Evolutionary conservation across 805 yeast genomes (phyloP), one percentile per base, ranked within the genome.

Genomic region (Kodamaea kakaduensis): DNA sequence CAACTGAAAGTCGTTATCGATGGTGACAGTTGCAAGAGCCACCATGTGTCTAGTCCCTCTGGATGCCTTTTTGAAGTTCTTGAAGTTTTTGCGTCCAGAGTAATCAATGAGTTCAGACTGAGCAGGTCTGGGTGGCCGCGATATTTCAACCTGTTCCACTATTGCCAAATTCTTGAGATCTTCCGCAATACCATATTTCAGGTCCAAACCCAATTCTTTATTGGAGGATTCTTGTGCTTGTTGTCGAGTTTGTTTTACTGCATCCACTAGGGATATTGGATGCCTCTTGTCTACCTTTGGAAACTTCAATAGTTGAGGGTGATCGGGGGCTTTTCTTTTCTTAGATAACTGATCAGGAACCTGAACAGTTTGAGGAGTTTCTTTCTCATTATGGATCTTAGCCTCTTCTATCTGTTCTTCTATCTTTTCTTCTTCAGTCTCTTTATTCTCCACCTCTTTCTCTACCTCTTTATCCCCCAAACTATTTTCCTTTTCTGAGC

Each of bases 101-200:
- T 65, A 56, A 12, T 43, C 45, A 1, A 42, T 37, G 16, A 37
- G 27, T 16, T 25, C 19, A 8, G 25, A 23, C 2, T 31, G n/a
- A 5, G 22, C n/a, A 17, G 42, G 31, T 12, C 13, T 14, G 19
- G 29, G 19, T 26, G n/a, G 31, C 31, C 46, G 18, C 9, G 33
- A 31, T 2, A 62, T 40, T 2, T 54, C 48, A 5, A 44, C 38
- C 1, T 47, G 42, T 34, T 62, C 70, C 2, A 67, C 64, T 12
- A 67, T 53, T 0, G 65, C 63, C 13, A 68, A 35, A 32, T 63
- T 50, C 9, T 51, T 52, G 6, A 59, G 48, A 2, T 65, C 59
- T 3, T 13, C 19, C 2, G 31, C 10, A 3, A 33, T 16, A 8
- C 25, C 36, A 5, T 24, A 2, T 15, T 19, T 33, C 9, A 15